Evolutionary conservation across 2,329 filamentous ascomycete genomes (phyloP).

Genomic region (Apiospora aurea): DNA sequence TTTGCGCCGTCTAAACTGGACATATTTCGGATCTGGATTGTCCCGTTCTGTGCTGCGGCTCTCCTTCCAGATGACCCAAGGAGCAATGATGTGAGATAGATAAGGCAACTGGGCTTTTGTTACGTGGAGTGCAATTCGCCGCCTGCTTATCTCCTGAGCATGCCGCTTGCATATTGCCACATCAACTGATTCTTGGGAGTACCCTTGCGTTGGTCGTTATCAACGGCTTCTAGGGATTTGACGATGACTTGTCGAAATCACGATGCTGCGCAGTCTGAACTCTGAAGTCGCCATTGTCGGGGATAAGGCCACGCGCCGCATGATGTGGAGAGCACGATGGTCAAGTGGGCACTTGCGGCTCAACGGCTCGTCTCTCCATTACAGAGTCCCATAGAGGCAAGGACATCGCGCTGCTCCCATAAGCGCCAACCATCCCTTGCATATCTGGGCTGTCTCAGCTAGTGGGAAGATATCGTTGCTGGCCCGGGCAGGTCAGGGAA

Average conservation of each 20-base stretch:
- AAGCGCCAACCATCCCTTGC: background rate
- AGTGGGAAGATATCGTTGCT: background rate
- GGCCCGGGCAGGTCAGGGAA: background rate
- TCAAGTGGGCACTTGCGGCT: conserved; percentile 1
- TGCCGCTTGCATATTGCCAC: background rate
- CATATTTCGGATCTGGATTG: background rate
- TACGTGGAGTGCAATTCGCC: background rate
- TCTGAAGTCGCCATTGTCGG: background rate
- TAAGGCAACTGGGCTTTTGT: background rate
- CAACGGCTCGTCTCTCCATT: conserved; percentile 9
- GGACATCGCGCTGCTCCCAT: background rate
- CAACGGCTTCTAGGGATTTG: background rate
- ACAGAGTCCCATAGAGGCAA: background rate
- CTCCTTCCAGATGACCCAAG: no score
- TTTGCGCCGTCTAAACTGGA: background rate
- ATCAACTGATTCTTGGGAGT: background rate
- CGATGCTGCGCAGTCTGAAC: background rate
- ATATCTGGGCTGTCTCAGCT: background rate
- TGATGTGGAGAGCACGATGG: background rate
- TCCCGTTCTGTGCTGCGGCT: background rate
- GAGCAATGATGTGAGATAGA: no score
- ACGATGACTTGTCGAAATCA: background rate
- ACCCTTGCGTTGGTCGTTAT: background rate
- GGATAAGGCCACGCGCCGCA: background rate
- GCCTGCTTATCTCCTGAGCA: background rate